Evolutionary conservation across 768 basidiomycete genomes (phyloP), one percentile per base, ranked within the genome.

Genomic region (Mycena vitilis): DNA sequence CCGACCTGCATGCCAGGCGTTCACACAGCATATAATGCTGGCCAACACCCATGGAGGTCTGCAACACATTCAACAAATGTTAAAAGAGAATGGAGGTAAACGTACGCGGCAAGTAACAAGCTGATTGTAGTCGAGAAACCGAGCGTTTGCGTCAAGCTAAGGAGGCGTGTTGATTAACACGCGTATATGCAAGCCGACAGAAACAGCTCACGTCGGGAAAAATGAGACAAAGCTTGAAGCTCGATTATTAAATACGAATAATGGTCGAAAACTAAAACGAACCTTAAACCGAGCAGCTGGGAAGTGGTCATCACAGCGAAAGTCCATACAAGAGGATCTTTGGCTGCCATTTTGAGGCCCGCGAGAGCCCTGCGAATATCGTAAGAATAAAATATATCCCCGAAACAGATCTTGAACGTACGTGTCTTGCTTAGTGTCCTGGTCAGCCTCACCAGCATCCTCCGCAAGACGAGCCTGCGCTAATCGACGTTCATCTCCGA

Each of bases 381-480:
- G 22, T 45, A 13, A 30, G 7, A 34, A 81, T 18, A 6, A 16
- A 15, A 6, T 15, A 45, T 18, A 45, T 7, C 40, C 38, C 40
- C 40, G 15, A 40, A 42, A 16, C 10, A 42, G 40, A 3, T 42
- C 16, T 45, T 45, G 15, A 45, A 20, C 18, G 44, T 73, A 91
- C 89, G 89, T 87, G 60, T 88, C 89, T 48, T 82, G 75, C 0
- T 75, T 74, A 22, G 83, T 84, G 69, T 91, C 90, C 71, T 84
- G 77, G 68, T 91, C 90, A 0, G 89, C 89, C 78, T 90, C 89
- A 2, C 89, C 89, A 15, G 86, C 88, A 73, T 91, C 89, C 73
- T 91, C 90, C 0, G 89, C 87, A 16, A 91, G 85, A 12, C 90
- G 87, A 20, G 84, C 85, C 76, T 89, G 89, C 2, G 90, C 90